Evolutionary conservation across 2,329 filamentous ascomycete species (phyloP).

Genomic region (Pleochaeta shiraiana): DNA sequence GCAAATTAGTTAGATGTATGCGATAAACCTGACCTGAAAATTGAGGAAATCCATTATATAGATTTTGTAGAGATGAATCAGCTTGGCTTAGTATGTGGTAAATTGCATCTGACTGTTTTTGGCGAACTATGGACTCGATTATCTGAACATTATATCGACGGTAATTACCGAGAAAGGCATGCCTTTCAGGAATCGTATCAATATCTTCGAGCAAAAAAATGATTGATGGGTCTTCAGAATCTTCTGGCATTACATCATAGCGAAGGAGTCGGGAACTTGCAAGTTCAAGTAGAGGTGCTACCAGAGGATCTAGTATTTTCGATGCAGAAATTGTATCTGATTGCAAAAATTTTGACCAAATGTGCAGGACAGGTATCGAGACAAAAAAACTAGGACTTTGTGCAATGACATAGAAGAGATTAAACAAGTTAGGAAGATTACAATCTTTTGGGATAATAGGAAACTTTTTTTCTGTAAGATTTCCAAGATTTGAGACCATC

Average conservation of each 20-base stretch:
- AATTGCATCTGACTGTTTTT: slow-evolving; percentile 67
- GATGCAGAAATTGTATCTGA: slow-evolving; percentile 47
- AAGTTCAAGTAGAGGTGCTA: slow-evolving; percentile 58
- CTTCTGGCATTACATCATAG: slow-evolving; percentile 70
- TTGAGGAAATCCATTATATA: slow-evolving; percentile 47
- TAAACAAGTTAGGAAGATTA: slow-evolving; percentile 54
- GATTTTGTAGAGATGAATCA: slow-evolving; percentile 47
- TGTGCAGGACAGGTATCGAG: slow-evolving; percentile 78
- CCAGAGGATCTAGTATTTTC: slow-evolving; percentile 34
- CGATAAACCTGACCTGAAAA: slow-evolving; percentile 34
- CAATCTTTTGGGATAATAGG: slow-evolving; percentile 38
- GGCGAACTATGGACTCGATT: slow-evolving; percentile 67
- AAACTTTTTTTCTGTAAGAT: slow-evolving; percentile 63
- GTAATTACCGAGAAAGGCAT: slow-evolving; percentile 93
- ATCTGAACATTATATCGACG: slow-evolving; percentile 72
- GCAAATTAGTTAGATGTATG: slow-evolving; percentile 4
- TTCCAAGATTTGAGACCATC: slow-evolving; percentile 69
- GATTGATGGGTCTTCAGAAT: slow-evolving; percentile 58
- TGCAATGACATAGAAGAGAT: slow-evolving; percentile 57
- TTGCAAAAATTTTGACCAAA: slow-evolving; percentile 66
- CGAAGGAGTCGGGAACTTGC: slow-evolving; percentile 68
- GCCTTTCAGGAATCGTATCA: slow-evolving; percentile 79
- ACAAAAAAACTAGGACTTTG: slow-evolving; percentile 76
- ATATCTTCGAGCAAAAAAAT: slow-evolving; percentile 82
- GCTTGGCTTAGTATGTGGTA: slow-evolving; percentile 68